Base-by-base conservation (phyloP, 352 stramenopile genomes). In the Phytophthora kernoviae region DNA sequence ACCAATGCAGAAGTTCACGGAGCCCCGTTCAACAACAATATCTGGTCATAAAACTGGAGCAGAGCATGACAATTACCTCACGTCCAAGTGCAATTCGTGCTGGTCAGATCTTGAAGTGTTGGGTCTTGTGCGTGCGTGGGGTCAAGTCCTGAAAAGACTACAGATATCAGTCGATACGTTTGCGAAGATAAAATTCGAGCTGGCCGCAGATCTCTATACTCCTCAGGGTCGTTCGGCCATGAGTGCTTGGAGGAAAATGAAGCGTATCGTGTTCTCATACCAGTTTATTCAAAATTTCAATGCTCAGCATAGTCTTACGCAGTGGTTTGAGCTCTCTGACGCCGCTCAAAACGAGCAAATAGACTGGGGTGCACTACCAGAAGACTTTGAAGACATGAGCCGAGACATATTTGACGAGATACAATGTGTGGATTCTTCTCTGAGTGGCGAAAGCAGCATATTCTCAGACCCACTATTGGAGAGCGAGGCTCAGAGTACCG, bases 371-470 rank as follows among this genome's bases (percentile, higher is more conserved):
- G 11, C 24, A 0, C 51, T 72, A 5, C 63, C 63, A 12, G 9
- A 32, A 12, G 58, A 72, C 11, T 72, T 72, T 40, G 64, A 73
- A 58, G 37, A 73, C 33, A 73, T 73, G 2, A n/a, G 22, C 6
- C 22, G 20, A 30, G 48, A 57, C 1, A n/a, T 62, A 15, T 73
- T 62, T 33, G 36, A 68, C 1, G 48, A 73, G 17, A 44, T 73
- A 20, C 17, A 57, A 6, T 2, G 12, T 2, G 44, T 70, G 17
- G 62, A 70, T 34, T 45, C 18, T 5, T 14, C n/a, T 18, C 17
- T 30, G 6, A 12, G 30, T 17, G 10, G 21, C 18, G 43, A 49
- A 40, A 10, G n/a, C 12, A 7, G 30, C 44, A 4, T 47, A 7
- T 61, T 21, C 47, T n/a, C 17, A 41, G 8, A 18, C 24, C 8